Conservation (phyloP, 1,284 basidiomycete genomes). For the Pseudomicrostroma phylloplanum region DNA sequence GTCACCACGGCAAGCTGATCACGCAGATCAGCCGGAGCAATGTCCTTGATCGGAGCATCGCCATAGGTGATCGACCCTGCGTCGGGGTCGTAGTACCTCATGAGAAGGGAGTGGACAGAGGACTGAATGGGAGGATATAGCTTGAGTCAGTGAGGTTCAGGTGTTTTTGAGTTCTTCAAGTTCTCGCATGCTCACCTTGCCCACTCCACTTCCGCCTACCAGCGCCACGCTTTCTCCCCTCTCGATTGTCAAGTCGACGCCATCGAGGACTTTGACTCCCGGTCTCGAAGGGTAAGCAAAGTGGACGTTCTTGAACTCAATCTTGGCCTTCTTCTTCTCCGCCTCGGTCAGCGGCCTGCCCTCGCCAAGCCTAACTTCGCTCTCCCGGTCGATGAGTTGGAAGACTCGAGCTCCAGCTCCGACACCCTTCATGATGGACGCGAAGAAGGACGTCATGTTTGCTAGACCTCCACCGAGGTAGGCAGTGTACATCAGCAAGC, state of each 20-base stretch:
- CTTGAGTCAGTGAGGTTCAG: background rate
- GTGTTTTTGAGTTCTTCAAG: background rate
- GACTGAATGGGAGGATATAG: background rate
- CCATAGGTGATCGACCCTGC: constrained; percentile 75
- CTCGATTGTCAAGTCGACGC: constrained; percentile 49
- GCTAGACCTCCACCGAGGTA: constrained; percentile 65
- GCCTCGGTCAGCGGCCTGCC: constrained; percentile 17
- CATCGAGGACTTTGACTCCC: constrained; percentile 47
- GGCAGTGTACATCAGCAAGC: constrained; percentile 84
- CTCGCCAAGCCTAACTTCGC: constrained; percentile 33
- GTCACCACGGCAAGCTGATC: constrained; percentile 44
- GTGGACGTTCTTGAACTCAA: constrained; percentile 52
- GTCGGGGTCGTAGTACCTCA: constrained; percentile 87
- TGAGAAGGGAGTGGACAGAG: constrained; percentile 76
- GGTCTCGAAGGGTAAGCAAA: constrained; percentile 53
- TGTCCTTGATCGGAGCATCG: constrained; percentile 80
- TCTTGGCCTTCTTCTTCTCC: constrained; percentile 22
- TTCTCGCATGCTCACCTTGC: constrained; percentile 59
- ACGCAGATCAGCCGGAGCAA: constrained; percentile 58
- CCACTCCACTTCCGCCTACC: constrained; percentile 51
- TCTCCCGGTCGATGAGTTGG: constrained; percentile 69
- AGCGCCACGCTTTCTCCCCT: constrained; percentile 49
- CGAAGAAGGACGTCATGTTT: constrained; percentile 53
- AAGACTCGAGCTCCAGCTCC: constrained; percentile 90
- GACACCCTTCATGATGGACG: constrained; percentile 62